Conservation (phyloP, 1,139 yeast species). For the Kodamaea derodonti region DNA sequence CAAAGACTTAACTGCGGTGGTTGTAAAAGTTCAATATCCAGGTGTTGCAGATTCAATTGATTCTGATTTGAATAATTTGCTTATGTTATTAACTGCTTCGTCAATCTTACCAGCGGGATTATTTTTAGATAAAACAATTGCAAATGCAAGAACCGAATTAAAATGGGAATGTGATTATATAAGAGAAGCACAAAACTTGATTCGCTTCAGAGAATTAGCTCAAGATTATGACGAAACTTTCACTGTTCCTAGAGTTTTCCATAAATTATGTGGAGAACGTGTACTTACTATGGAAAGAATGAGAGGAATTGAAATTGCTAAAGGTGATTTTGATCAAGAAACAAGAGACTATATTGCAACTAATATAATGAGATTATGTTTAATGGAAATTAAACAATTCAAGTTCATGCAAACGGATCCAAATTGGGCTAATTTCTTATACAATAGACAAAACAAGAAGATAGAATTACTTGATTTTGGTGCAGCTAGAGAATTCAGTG, state of each 20-base stretch:
- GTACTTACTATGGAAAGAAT: constrained; percentile 88
- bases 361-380: constrained; percentile 80
- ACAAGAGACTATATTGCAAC: constrained; percentile 80
- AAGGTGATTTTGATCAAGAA: constrained; percentile 71
- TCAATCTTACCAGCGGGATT: constrained; percentile 86
- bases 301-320: constrained; percentile 79
- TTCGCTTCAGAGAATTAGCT: constrained; percentile 59
- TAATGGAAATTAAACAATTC: constrained; percentile 79
- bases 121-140: constrained; percentile 87
- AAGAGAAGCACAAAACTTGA: constrained; percentile 81
- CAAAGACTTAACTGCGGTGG: constrained; percentile 62
- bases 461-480: constrained; percentile 93
- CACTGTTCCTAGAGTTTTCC: constrained; percentile 77
- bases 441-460: constrained; percentile 59
- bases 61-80: constrained; percentile 82
- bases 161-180: constrained; percentile 97
- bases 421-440: constrained; percentile 96
- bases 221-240: constrained; percentile 56
- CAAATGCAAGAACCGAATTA: constrained; percentile 86
- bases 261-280: constrained; percentile 73
- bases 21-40: constrained; percentile 96
- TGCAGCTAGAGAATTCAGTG: constrained; percentile 79
- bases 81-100: constrained; percentile 81
- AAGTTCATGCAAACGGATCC: constrained; percentile 98
- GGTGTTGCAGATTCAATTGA: constrained; percentile 96